Percentiles rank a stretch among this genome's conserved stretches.
Conservation (phyloP, 352 stramenopile species). For the Plasmopara viticola region DNA sequence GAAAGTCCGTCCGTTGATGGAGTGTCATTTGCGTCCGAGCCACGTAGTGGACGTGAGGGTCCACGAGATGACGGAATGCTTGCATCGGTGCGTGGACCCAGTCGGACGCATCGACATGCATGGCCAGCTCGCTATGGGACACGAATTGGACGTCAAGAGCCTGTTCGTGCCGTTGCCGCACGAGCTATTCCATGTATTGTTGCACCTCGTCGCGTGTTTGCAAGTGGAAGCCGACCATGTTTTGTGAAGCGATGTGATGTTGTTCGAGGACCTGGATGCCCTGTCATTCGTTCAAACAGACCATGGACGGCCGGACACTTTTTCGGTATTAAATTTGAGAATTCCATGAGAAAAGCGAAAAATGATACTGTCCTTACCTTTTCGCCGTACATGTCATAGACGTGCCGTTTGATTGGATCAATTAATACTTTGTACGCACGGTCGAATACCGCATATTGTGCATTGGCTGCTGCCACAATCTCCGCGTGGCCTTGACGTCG, state of each 20-base stretch:
- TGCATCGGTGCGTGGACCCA: conserved; percentile 58
- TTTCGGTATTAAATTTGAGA: neutral
- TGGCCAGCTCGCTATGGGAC: conserved; percentile 76
- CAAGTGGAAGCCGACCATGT: conserved; percentile 39
- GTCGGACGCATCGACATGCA: conserved; percentile 72
- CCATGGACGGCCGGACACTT: neutral
- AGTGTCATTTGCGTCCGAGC: conserved; percentile 76
- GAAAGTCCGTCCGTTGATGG: conserved; percentile 67
- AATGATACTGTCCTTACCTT: conserved; percentile 18
- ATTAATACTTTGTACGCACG: conserved; percentile 78
- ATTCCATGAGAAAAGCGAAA: neutral
- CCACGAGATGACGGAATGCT: conserved; percentile 41
- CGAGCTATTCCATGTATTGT: conserved; percentile 43
- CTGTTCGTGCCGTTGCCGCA: conserved; percentile 63
- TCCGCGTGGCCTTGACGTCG: conserved; percentile 34
- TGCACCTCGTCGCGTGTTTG: conserved; percentile 45
- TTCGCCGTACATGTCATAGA: conserved; percentile 79
- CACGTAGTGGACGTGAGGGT: conserved; percentile 39
- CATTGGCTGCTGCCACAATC: conserved; percentile 60
- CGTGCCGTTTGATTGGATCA: conserved; percentile 53
- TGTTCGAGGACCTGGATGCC: conserved; percentile 66
- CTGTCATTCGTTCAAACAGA: conserved; percentile 1
- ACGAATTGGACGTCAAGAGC: conserved; percentile 69
- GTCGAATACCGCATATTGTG: conserved; percentile 74
- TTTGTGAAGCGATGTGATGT: conserved; percentile 26